phyloP scores from a whole-genome alignment of 1,139 yeast genomes.

The Kodamaea anthophila region DNA sequence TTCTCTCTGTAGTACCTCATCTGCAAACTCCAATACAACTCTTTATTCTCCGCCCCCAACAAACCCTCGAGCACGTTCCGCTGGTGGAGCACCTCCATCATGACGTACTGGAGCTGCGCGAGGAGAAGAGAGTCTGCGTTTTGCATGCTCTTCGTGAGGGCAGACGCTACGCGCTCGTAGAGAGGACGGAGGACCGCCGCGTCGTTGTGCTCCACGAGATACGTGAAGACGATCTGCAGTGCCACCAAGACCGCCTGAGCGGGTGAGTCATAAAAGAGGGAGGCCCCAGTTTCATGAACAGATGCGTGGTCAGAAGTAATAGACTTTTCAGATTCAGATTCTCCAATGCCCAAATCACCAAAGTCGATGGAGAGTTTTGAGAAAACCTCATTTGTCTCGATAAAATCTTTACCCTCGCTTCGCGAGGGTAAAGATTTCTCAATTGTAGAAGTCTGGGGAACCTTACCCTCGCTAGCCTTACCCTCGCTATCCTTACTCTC shows the following conservation, averaged over 20 bases:
- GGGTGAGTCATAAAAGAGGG: slow-evolving; percentile 33
- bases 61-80: slow-evolving; percentile 21
- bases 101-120: slow-evolving; percentile 49
- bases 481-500: slow-evolving; percentile 2
- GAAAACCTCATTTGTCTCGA: too few relatives aligned
- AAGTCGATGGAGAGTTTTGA: too few relatives aligned
- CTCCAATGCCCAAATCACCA: not conserved
- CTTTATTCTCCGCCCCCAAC: slow-evolving; percentile 1
- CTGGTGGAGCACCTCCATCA: slow-evolving; percentile 67
- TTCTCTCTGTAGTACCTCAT: slow-evolving; percentile 44
- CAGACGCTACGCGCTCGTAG: slow-evolving; percentile 28
- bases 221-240: slow-evolving; percentile 56
- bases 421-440: too few relatives aligned
- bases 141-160: too few relatives aligned
- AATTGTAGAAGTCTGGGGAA: not conserved
- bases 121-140: slow-evolving; percentile 35
- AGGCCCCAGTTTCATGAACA: too few relatives aligned
- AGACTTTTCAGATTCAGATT: too few relatives aligned
- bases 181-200: too few relatives aligned
- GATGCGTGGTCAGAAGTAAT: too few relatives aligned
- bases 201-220: too few relatives aligned
- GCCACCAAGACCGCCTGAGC: slow-evolving; percentile 56
- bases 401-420: too few relatives aligned
- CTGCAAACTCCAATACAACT: slow-evolving; percentile 46
- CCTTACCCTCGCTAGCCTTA: not conserved